A percentile compares a stretch with the other conserved stretches of the same genome.
phyloP scores from a whole-genome alignment of 2,329 filamentous ascomycete genomes.

The Karstenula rhodostoma region DNA sequence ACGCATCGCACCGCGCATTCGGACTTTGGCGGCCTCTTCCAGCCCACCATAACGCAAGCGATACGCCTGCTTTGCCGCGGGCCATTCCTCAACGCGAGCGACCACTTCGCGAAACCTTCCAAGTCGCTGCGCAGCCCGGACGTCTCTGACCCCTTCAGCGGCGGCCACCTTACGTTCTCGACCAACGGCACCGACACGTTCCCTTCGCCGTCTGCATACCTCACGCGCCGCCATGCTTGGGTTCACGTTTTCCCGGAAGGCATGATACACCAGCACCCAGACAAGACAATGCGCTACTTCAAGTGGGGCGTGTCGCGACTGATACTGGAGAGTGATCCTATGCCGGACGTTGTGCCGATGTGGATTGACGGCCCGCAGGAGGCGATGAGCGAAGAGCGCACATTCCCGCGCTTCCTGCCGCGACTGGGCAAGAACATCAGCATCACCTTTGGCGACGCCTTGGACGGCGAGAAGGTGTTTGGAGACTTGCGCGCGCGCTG shows the following conservation, averaged over 20 bases:
- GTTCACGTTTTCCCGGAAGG: slow-evolving; percentile 97
- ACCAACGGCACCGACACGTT: slow-evolving; percentile 73
- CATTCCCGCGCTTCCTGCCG: slow-evolving; percentile 82
- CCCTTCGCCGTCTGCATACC: slow-evolving; percentile 74
- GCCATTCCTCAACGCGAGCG: slow-evolving; percentile 52
- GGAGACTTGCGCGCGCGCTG: slow-evolving; percentile 79
- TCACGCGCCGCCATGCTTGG: slow-evolving; percentile 78
- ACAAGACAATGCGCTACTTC: slow-evolving; percentile 89
- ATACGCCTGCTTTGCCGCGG: slow-evolving; percentile 79
- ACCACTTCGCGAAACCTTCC: slow-evolving; percentile 31
- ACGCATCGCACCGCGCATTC: slow-evolving; percentile 85
- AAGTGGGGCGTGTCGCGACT: slow-evolving; percentile 95
- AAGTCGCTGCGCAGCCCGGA: slow-evolving; percentile 40
- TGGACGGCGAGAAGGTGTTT: slow-evolving; percentile 78
- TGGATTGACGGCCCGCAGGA: slow-evolving; percentile 91
- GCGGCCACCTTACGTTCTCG: slow-evolving; percentile 64
- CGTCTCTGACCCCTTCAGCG: slow-evolving; percentile 64
- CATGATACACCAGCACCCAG: slow-evolving; percentile 85
- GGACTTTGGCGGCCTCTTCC: slow-evolving; percentile 81
- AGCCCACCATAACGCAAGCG: slow-evolving; percentile 86
- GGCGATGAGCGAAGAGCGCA: slow-evolving; percentile 85
- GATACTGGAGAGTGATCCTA: slow-evolving; percentile 87
- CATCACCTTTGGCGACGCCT: slow-evolving; percentile 79
- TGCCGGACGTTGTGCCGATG: slow-evolving; percentile 89
- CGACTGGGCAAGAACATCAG: slow-evolving; percentile 74